Conservation (phyloP, 2,329 filamentous ascomycete species). For the Akanthomyces dipterigenus region DNA sequence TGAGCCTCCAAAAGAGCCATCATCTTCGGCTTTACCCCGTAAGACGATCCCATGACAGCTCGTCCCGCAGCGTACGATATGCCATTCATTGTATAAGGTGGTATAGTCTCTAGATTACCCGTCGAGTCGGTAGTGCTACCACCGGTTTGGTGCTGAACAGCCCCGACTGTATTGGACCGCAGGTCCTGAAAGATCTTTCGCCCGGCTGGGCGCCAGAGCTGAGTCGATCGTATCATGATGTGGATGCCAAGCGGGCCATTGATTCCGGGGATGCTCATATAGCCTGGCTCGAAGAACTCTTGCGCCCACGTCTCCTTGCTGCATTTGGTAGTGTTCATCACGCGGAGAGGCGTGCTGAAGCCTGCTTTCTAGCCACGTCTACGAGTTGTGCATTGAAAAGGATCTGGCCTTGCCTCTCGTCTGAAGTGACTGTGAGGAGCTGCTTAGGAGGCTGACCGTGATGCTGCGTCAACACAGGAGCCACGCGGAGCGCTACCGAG, state of each 20-base stretch:
- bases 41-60: neutral
- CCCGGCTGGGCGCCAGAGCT: neutral
- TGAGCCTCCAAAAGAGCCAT: constrained; percentile 25
- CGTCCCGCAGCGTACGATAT: neutral
- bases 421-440: constrained; percentile 16
- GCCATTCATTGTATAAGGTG: neutral
- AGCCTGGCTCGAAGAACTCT: constrained; percentile 2
- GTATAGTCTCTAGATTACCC: constrained; percentile 3
- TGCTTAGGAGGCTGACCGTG: constrained; percentile 24
- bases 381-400: neutral
- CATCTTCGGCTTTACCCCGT: constrained; percentile 12
- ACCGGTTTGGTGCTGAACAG: neutral
- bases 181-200: neutral
- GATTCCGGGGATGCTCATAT: neutral
- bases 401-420: no score
- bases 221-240: neutral
- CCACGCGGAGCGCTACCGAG: constrained; percentile 25
- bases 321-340: neutral
- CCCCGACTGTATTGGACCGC: neutral
- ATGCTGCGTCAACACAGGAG: constrained; percentile 30
- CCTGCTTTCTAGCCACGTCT: neutral
- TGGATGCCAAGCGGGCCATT: neutral
- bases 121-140: neutral
- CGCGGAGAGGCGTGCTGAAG: no score
- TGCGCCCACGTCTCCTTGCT: neutral